Evolutionary conservation across 1,284 basidiomycete genomes (phyloP).

Genomic region (Moesziomyces globuligerus): DNA sequence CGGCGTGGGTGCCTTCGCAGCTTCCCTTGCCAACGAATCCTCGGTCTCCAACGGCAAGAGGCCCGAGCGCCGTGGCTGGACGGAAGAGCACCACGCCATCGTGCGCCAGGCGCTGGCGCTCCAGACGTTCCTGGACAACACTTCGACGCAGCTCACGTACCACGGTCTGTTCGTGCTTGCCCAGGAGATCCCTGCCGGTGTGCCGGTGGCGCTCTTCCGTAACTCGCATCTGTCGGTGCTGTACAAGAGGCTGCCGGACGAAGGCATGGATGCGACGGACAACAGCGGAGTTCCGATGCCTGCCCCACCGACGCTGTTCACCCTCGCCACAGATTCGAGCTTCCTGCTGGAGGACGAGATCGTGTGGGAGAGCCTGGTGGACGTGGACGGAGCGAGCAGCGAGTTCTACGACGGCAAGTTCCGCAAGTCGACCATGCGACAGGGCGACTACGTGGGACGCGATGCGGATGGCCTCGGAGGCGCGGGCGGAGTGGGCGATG

Average conservation of each 20-base stretch:
- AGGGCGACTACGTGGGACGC: slow-evolving; percentile 38
- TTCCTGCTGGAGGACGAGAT: slow-evolving; percentile 80
- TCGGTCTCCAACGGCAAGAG: slow-evolving; percentile 72
- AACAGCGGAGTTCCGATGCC: slow-evolving; percentile 3
- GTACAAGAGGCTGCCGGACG: slow-evolving; percentile 69
- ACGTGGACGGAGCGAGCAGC: slow-evolving; percentile 76
- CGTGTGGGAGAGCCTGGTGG: slow-evolving; percentile 87
- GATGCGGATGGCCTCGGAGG: slow-evolving; percentile 10
- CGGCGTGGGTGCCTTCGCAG: slow-evolving; percentile 58
- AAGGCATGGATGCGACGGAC: slow-evolving; percentile 17
- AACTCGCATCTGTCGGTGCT: slow-evolving; percentile 88
- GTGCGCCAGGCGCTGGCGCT: slow-evolving; percentile 39
- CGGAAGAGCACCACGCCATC: slow-evolving; percentile 20
- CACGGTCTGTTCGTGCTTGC: slow-evolving; percentile 73
- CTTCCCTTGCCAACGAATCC: slow-evolving; percentile 72
- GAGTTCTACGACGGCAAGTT: slow-evolving; percentile 55
- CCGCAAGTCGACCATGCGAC: slow-evolving; percentile 34
- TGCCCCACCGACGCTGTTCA: slow-evolving; percentile 72
- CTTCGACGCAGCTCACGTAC: slow-evolving; percentile 85
- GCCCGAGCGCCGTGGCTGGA: slow-evolving; percentile 21
- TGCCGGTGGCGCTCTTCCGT: slow-evolving; percentile 82
- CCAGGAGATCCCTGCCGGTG: slow-evolving; percentile 66
- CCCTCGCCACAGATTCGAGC: slow-evolving; percentile 82
- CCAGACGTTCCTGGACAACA: slow-evolving; percentile 73
- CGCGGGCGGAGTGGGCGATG: background rate